phyloP scores from a whole-genome alignment of 2,329 filamentous ascomycete species.

The Phoma herbarum region DNA sequence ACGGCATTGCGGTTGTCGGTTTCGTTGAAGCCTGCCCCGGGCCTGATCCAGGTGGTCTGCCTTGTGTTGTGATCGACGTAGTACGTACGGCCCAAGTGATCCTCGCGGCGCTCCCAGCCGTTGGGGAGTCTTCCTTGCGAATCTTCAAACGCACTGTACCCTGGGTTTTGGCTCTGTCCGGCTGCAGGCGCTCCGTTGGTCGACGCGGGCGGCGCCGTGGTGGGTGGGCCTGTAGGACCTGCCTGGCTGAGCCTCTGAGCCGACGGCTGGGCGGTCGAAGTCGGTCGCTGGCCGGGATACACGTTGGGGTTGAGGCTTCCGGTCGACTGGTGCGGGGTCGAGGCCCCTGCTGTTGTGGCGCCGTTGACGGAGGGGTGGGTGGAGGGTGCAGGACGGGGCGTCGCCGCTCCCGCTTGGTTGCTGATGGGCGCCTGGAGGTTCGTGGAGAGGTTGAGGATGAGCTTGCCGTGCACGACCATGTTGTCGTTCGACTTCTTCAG shows the following conservation, averaged over 20 bases:
- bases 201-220: constrained; percentile 52
- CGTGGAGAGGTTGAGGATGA: constrained; percentile 95
- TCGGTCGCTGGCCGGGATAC: constrained; percentile 48
- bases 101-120: constrained; percentile 95
- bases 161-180: constrained; percentile 54
- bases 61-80: constrained; percentile 98
- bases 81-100: constrained; percentile 93
- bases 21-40: constrained; percentile 79
- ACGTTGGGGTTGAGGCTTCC: constrained; percentile 50
- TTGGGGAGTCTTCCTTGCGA: constrained; percentile 89
- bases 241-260: constrained; percentile 42
- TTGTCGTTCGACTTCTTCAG: constrained; percentile 98
- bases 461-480: constrained; percentile 94
- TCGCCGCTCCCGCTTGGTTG: constrained; percentile 53
- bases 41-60: constrained; percentile 95
- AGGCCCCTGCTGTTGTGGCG: constrained; percentile 42
- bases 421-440: constrained; percentile 79
- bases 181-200: constrained; percentile 41
- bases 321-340: constrained; percentile 53
- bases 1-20: constrained; percentile 79
- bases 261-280: constrained; percentile 34
- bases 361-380: constrained; percentile 52
- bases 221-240: constrained; percentile 51
- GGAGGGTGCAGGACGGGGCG: constrained; percentile 51
- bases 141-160: constrained; percentile 92